Evolutionary conservation across 2,329 filamentous ascomycete genomes (phyloP).

Genomic region (Monilinia polystroma): DNA sequence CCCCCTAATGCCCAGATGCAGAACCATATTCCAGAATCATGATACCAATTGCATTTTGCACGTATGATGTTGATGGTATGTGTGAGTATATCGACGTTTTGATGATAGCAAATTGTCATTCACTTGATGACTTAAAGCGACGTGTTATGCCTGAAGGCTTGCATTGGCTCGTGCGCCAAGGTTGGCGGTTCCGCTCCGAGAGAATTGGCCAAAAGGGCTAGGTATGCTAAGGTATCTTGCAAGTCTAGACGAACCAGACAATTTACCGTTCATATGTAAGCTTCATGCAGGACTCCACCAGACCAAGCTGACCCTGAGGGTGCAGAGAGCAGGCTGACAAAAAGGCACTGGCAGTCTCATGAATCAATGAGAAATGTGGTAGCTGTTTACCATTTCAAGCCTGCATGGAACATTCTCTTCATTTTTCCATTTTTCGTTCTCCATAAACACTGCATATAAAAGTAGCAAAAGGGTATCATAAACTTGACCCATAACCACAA

Average conservation of each 20-base stretch:
- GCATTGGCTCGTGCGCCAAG: constrained; percentile 19
- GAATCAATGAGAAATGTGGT: constrained; percentile 1
- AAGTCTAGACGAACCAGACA: constrained; percentile 3
- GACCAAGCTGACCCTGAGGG: not conserved
- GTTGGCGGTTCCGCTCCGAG: not conserved
- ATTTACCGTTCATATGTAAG: constrained; percentile 14
- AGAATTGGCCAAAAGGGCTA: constrained; percentile 2
- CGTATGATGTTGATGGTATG: not conserved
- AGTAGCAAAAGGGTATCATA: constrained; percentile 7
- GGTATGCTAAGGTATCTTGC: constrained; percentile 5
- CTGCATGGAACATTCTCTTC: not conserved
- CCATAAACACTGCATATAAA: not conserved
- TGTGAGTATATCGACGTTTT: not conserved
- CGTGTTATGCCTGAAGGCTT: not conserved
- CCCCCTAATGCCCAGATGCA: not conserved
- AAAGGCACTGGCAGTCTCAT: constrained; percentile 1
- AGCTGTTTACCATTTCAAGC: not conserved
- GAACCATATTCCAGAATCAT: not conserved
- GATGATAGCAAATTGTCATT: not conserved
- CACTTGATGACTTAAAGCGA: constrained; percentile 19
- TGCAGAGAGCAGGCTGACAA: not conserved
- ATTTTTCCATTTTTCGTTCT: not conserved
- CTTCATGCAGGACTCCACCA: constrained; percentile 14
- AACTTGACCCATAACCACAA: not conserved
- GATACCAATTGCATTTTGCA: not conserved